Percentiles rank a stretch among this genome's conserved stretches.
These are phyloP conservation scores for Linnemannia hyalina DNA, from an alignment of 192 early-diverging fungal genomes.

Conservation along the genomic window DNA sequence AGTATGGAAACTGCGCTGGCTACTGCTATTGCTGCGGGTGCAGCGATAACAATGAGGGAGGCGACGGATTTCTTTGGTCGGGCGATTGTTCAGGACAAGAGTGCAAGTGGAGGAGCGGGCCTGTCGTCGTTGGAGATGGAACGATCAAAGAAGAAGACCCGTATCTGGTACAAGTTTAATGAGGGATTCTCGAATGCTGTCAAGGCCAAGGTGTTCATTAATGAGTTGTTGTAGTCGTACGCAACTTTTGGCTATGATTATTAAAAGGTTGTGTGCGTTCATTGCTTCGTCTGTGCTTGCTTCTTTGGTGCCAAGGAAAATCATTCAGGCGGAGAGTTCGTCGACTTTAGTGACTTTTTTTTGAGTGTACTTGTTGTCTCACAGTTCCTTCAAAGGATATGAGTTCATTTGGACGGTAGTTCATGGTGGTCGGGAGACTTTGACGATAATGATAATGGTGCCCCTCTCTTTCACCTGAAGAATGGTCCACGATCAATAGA, in stretches of 20 bases:
- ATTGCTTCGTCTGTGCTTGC: not conserved
- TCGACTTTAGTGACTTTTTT: not conserved
- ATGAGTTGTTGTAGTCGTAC: slow-evolving; percentile 18
- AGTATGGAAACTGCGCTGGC: slow-evolving; percentile 25
- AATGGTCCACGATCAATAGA: too few species aligned
- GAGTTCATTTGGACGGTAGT: too few species aligned
- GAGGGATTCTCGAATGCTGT: slow-evolving; percentile 45
- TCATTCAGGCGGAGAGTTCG: not conserved
- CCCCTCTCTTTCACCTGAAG: too few species aligned
- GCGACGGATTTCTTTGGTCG: slow-evolving; percentile 89
- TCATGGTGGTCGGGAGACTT: too few species aligned
- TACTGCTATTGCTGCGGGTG: slow-evolving; percentile 2
- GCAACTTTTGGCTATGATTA: not conserved
- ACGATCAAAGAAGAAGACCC: slow-evolving; percentile 34
- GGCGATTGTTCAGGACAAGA: slow-evolving; percentile 54
- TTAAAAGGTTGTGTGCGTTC: not conserved
- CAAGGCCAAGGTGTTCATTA: slow-evolving; percentile 49
- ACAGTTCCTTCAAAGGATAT: too few species aligned
- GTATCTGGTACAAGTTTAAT: slow-evolving; percentile 76
- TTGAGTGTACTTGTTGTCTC: too few species aligned
- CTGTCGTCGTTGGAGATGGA: slow-evolving; percentile 22
- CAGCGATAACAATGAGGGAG: slow-evolving; percentile 26
- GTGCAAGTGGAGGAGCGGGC: not conserved
- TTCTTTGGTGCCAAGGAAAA: not conserved
- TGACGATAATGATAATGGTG: too few species aligned